Conservation (phyloP, 345 rosid species). For the Salix brachista region DNA sequence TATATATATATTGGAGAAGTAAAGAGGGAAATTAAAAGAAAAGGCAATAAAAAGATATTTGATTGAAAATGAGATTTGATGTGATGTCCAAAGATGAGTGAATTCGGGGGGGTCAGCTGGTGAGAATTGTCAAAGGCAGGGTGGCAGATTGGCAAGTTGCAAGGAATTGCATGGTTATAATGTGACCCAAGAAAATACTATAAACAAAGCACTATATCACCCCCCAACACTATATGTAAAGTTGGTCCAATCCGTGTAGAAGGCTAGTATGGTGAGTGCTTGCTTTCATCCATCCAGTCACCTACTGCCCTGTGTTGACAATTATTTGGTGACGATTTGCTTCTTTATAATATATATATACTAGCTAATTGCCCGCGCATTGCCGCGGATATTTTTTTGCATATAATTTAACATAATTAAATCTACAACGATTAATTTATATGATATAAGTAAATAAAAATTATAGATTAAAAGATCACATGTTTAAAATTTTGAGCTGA, state of each 20-base stretch:
- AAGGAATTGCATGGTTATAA: neutral
- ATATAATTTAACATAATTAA: too few relatives aligned
- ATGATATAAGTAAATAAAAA: too few relatives aligned
- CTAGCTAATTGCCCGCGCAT: too few relatives aligned
- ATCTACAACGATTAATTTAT: too few relatives aligned
- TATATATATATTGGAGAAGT: too few relatives aligned
- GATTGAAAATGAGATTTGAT: neutral
- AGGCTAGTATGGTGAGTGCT: neutral
- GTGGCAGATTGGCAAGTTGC: neutral
- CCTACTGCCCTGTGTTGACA: neutral
- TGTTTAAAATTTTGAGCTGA: too few relatives aligned
- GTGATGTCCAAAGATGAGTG: neutral
- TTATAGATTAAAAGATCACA: too few relatives aligned
- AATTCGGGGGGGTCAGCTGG: neutral
- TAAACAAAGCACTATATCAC: neutral
- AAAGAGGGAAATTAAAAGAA: too few relatives aligned
- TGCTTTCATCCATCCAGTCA: neutral
- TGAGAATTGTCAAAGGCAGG: neutral
- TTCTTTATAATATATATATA: neutral
- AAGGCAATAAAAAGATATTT: too few relatives aligned
- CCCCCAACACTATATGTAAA: neutral
- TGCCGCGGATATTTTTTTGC: too few relatives aligned
- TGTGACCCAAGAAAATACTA: neutral
- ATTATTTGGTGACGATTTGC: neutral
- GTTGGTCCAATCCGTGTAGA: neutral